phyloP scores from a whole-genome alignment of 2,329 filamentous ascomycete genomes.

The Fulvia fulva region DNA sequence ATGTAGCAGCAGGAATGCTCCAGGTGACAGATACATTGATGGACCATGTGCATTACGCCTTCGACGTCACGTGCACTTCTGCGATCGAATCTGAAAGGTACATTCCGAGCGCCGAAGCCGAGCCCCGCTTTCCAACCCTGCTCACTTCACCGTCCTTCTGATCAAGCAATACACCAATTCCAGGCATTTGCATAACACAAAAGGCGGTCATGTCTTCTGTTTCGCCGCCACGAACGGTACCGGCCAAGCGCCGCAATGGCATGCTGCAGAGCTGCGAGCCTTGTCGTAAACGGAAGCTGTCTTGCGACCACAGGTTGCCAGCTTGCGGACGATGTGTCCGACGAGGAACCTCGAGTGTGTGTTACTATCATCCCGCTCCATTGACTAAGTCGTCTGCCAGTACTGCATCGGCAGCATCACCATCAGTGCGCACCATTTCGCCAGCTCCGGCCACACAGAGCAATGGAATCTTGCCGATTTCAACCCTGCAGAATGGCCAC shows the following conservation, averaged over 20 bases:
- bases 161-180: background rate
- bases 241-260: constrained; percentile 24
- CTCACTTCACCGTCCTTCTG: background rate
- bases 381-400: constrained; percentile 13
- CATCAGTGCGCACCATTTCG: background rate
- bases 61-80: no score
- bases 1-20: no score
- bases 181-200: background rate
- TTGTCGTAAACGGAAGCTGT: constrained; percentile 23
- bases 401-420: background rate
- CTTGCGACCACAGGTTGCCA: constrained; percentile 24
- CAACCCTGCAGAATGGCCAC: background rate
- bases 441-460: background rate
- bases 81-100: no score
- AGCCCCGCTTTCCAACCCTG: background rate
- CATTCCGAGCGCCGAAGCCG: background rate
- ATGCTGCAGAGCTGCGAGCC: constrained; percentile 25
- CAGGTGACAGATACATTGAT: no score
- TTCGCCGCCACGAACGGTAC: constrained; percentile 6
- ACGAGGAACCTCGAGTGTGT: constrained; percentile 13
- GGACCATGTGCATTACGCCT: no score
- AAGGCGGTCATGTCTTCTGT: constrained; percentile 2
- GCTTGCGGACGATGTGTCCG: constrained; percentile 21
- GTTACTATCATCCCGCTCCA: constrained; percentile 26
- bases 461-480: background rate